These are phyloP conservation scores for Suillus discolor DNA, from an alignment of 768 basidiomycete species.

Conservation along the genomic window DNA sequence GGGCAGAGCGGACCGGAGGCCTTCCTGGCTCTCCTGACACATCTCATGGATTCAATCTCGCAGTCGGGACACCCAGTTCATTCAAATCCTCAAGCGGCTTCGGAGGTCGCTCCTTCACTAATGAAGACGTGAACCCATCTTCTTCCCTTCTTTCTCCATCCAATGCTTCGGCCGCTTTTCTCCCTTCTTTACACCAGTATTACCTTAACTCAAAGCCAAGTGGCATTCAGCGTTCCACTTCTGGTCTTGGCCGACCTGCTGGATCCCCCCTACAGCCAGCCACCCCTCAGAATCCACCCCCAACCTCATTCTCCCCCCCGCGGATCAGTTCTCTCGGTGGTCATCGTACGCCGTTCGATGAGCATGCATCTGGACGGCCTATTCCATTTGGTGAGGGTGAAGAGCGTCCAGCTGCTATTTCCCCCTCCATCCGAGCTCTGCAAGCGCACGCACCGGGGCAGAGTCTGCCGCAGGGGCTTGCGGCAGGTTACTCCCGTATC, in stretches of 20 bases:
- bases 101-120: slow-evolving; percentile 21
- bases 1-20: slow-evolving; percentile 58
- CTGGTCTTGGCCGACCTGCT: slow-evolving; percentile 11
- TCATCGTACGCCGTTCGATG: slow-evolving; percentile 4
- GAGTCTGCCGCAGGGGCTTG: slow-evolving; percentile 88
- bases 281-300: slow-evolving; percentile 6
- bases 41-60: slow-evolving; percentile 26
- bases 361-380: slow-evolving; percentile 24
- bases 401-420: slow-evolving; percentile 43
- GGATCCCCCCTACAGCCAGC: slow-evolving; percentile 12
- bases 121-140: slow-evolving; percentile 25
- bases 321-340: slow-evolving; percentile 17
- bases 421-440: slow-evolving; percentile 76
- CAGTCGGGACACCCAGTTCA: slow-evolving; percentile 51
- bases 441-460: slow-evolving; percentile 90
- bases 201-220: slow-evolving; percentile 55
- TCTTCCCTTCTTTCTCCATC: slow-evolving; percentile 55
- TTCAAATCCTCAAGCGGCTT: slow-evolving; percentile 49
- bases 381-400: slow-evolving; percentile 29
- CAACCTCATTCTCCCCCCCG: slow-evolving; percentile 28
- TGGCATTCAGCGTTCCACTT: slow-evolving; percentile 30
- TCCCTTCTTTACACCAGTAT: slow-evolving; percentile 69
- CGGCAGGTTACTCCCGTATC: slow-evolving; percentile 87
- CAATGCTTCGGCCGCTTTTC: slow-evolving; percentile 82
- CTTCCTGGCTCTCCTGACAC: slow-evolving; percentile 42